A percentile compares a stretch with the other conserved stretches of the same genome.
Conservation (phyloP, 208 protist species). For the Trypanosoma caninum region DNA sequence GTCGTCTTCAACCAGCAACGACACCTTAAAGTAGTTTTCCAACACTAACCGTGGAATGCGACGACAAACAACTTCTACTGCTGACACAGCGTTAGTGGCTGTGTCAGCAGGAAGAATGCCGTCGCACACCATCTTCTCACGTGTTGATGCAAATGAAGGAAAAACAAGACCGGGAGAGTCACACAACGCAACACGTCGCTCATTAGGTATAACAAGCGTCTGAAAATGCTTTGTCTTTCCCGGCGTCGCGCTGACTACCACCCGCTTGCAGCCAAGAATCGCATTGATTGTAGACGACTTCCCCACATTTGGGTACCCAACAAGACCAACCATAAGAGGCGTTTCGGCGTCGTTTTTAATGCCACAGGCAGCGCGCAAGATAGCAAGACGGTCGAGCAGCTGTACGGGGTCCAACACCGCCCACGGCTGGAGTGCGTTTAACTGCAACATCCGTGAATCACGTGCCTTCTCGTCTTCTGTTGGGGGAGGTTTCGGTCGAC, state of each 20-base stretch:
- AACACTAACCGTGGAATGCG: slow-evolving; percentile 61
- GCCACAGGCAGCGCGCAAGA: slow-evolving; percentile 39
- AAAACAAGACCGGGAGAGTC: slow-evolving; percentile 99
- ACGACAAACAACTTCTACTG: slow-evolving; percentile 59
- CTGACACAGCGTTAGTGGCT: slow-evolving; percentile 61
- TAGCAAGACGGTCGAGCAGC: slow-evolving; percentile 74
- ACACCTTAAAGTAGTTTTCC: slow-evolving; percentile 58
- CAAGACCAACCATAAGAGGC: slow-evolving; percentile 91
- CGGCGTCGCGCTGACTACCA: slow-evolving; percentile 94
- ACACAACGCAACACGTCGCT: slow-evolving; percentile 91
- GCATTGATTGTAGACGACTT: slow-evolving; percentile 98
- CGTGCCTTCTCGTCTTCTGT: slow-evolving; percentile 69
- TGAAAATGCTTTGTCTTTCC: slow-evolving; percentile 99
- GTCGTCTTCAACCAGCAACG: slow-evolving; percentile 58
- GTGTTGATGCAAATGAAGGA: slow-evolving; percentile 85
- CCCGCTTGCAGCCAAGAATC: slow-evolving; percentile 92
- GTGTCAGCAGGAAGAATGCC: slow-evolving; percentile 95
- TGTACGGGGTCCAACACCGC: slow-evolving; percentile 64
- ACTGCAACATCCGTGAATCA: slow-evolving; percentile 39
- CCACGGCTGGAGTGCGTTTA: slow-evolving; percentile 33
- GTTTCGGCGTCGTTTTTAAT: slow-evolving; percentile 36
- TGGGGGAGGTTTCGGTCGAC: slow-evolving; percentile 19
- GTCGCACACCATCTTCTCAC: slow-evolving; percentile 96
- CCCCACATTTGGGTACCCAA: slow-evolving; percentile 99
- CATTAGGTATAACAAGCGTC: slow-evolving; percentile 92